Base-by-base conservation (phyloP, 2,329 filamentous ascomycete species). In the Cladosporium sp. region DNA sequence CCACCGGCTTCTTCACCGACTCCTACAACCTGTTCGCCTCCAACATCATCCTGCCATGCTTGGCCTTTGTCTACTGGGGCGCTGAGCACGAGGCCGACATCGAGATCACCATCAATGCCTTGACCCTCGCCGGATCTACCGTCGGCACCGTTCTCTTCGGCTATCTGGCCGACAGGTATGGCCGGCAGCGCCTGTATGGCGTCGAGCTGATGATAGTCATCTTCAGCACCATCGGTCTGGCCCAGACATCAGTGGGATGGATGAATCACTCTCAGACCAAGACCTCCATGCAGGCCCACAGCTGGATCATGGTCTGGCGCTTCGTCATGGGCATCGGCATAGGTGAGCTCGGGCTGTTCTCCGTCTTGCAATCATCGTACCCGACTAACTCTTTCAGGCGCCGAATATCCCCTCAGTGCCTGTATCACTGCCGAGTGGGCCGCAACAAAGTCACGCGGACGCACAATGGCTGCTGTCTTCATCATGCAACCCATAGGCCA, bases 401-500 rank as follows among this genome's bases (percentile, higher is more conserved):
- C 53, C 56, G 58, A 63, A 45, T 74, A 71, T 55, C 73, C 72
- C 10, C 59, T 75, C 15, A 71, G 67, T 34, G 73, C 74, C 6
- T 70, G 69, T 28, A 75, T 76, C 19, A 72, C 71, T 4, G 65
- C 69, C 3, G 74, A 76, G 51, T 75, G 74, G 65, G 69, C 74
- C 3, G 71, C 73, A 2, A 62, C 69, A 15, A 69, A 68, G 49
- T 65, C 67, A 47, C 66, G 74, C 24, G 73, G 69, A 2, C 64
- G 73, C n/a, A 76, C 76, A 73, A 60, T 77, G 59, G 68, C 69
- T 28, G 70, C 70, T 54, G 72, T 77, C 1, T 76, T 76, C 61
- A 68, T 75, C 37, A 74, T 75, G 56, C 74, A 77, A 48, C 73
- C 73, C 3, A 62, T 76, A 17, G 74, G 74, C 4, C 74, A 76